Conservation (phyloP, 768 basidiomycete genomes). For the Omphalotus guepiniiformis region DNA sequence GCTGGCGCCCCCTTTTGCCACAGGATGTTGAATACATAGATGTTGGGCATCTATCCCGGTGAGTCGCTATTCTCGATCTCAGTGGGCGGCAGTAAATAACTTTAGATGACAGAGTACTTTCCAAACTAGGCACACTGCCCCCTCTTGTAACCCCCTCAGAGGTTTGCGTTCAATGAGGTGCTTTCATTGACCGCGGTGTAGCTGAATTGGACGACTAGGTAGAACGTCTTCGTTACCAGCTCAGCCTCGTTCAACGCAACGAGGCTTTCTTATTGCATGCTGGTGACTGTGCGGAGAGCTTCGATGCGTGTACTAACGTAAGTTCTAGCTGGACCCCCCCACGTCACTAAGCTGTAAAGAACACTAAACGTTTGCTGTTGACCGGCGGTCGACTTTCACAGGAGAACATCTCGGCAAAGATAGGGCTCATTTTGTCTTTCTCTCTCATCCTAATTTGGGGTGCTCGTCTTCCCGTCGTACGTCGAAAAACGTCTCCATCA, state of each 20-base stretch:
- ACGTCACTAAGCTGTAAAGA: slow-evolving; percentile 11
- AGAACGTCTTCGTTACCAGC: slow-evolving; percentile 76
- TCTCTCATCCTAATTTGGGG: slow-evolving; percentile 95
- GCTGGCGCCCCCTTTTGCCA: background rate
- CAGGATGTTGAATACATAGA: slow-evolving; percentile 75
- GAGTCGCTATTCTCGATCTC: slow-evolving; percentile 15
- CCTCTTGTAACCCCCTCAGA: slow-evolving; percentile 92
- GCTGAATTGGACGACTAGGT: slow-evolving; percentile 42
- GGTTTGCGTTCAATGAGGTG: slow-evolving; percentile 39
- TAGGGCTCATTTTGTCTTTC: slow-evolving; percentile 91
- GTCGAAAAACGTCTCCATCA: slow-evolving; percentile 17
- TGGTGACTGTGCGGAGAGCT: slow-evolving; percentile 97
- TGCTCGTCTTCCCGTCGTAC: slow-evolving; percentile 85
- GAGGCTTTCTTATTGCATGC: slow-evolving; percentile 95
- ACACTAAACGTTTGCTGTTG: background rate
- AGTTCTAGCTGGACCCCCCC: slow-evolving; percentile 19
- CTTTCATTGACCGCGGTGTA: background rate
- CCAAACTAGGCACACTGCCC: slow-evolving; percentile 73
- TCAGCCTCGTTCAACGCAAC: slow-evolving; percentile 75
- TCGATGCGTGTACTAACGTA: slow-evolving; percentile 86
- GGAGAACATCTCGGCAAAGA: slow-evolving; percentile 86
- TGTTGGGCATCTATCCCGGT: slow-evolving; percentile 54
- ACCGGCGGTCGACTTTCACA: slow-evolving; percentile 22
- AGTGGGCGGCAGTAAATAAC: slow-evolving; percentile 8
- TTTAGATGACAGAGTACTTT: slow-evolving; percentile 53